A percentile compares a stretch with the other conserved stretches of the same genome.
phyloP scores from a whole-genome alignment of 805 yeast species.

The Saccharomycopsis oosterbeekiorum region DNA sequence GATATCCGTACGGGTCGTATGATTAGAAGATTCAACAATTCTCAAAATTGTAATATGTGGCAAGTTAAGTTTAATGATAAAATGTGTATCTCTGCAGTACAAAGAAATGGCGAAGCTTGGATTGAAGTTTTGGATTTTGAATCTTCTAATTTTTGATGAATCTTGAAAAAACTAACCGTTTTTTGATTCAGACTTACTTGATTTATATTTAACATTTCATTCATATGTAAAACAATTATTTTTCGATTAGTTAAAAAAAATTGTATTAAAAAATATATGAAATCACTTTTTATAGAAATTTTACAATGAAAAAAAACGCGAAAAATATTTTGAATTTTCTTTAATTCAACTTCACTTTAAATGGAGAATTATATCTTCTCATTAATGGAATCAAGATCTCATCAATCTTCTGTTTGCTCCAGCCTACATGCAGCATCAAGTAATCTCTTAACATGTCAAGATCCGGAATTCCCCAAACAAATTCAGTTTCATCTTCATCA shows the following conservation, averaged over 20 bases:
- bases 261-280: not conserved
- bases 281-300: not conserved
- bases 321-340: no score
- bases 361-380: slow-evolving; percentile 60
- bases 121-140: slow-evolving; percentile 80
- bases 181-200: not conserved
- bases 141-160: not conserved
- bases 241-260: no score
- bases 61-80: slow-evolving; percentile 81
- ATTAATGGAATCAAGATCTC: slow-evolving; percentile 81
- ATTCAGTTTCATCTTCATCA: slow-evolving; percentile 66
- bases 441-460: slow-evolving; percentile 67
- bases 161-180: not conserved
- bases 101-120: slow-evolving; percentile 56
- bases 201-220: no score
- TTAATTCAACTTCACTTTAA: slow-evolving; percentile 25
- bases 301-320: not conserved
- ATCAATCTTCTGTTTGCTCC: slow-evolving; percentile 70
- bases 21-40: slow-evolving; percentile 61
- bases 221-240: no score
- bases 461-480: slow-evolving; percentile 88
- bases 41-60: slow-evolving; percentile 79
- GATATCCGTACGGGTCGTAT: slow-evolving; percentile 69
- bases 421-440: slow-evolving; percentile 61
- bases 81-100: slow-evolving; percentile 87